These are phyloP conservation scores for Phytophthora palmivora DNA, from an alignment of 352 stramenopile genomes.

Conservation along the genomic window DNA sequence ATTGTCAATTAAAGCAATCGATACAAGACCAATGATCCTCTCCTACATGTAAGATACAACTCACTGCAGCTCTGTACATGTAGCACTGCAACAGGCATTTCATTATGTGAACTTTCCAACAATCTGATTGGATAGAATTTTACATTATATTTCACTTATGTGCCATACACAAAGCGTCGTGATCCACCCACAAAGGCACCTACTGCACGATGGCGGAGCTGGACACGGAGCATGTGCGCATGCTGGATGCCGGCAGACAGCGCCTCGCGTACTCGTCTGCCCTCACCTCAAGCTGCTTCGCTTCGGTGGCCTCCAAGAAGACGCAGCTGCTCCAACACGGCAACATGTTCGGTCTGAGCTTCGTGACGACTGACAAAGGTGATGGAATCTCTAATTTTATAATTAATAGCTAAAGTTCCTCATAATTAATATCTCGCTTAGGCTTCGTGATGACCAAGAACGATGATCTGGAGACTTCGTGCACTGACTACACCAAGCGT, in stretches of 20 bases:
- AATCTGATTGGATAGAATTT: too few relatives aligned
- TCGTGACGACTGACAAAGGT: slow-evolving; percentile 53
- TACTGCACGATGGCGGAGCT: slow-evolving; percentile 43
- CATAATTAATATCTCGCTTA: slow-evolving; percentile 20
- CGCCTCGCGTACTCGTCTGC: slow-evolving; percentile 47
- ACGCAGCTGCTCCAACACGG: slow-evolving; percentile 66
- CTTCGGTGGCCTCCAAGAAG: slow-evolving; percentile 44
- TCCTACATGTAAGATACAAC: too few relatives aligned
- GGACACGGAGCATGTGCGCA: slow-evolving; percentile 80
- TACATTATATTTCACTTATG: slow-evolving; percentile 1
- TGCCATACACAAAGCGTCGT: slow-evolving; percentile 18
- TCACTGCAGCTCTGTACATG: too few relatives aligned
- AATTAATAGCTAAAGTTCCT: neutral
- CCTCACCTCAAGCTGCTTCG: slow-evolving; percentile 37
- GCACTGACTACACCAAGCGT: slow-evolving; percentile 52
- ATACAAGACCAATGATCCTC: too few relatives aligned
- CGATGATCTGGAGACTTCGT: slow-evolving; percentile 39
- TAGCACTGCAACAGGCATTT: too few relatives aligned
- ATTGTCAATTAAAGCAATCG: too few relatives aligned
- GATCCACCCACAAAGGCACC: slow-evolving; percentile 24
- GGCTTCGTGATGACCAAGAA: slow-evolving; percentile 57
- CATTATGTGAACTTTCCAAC: too few relatives aligned
- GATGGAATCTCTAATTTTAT: slow-evolving; percentile 15
- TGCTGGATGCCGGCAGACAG: slow-evolving; percentile 72
- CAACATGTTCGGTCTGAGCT: slow-evolving; percentile 65